Evolutionary conservation across 805 yeast species (phyloP).

Genomic region (Candida maltosa): DNA sequence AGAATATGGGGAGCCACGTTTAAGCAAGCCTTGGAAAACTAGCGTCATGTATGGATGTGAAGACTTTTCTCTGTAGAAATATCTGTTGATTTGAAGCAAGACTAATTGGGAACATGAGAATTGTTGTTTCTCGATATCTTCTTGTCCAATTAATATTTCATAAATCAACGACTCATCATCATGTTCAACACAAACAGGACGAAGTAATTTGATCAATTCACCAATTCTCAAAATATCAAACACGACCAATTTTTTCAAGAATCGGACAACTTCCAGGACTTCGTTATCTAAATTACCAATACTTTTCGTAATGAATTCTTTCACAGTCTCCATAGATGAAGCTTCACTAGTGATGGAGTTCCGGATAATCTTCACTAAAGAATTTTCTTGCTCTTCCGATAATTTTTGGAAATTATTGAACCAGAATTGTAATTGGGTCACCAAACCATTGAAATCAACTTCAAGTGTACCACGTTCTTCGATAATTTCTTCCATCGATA

Average conservation of each 20-base stretch:
- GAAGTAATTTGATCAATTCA: conserved; percentile 3
- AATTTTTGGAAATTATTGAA: not conserved
- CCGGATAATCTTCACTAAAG: conserved; percentile 6
- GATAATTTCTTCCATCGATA: conserved; percentile 13
- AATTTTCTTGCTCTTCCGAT: conserved; percentile 6
- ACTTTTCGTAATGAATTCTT: conserved; percentile 2
- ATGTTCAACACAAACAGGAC: not conserved
- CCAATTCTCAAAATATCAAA: conserved; percentile 7
- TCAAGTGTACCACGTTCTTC: too few relatives aligned
- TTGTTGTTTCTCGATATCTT: not conserved
- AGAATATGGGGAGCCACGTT: not conserved
- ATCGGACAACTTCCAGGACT: not conserved
- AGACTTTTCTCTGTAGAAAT: conserved; percentile 4
- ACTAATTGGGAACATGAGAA: conserved; percentile 5
- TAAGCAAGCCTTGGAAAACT: conserved; percentile 3
- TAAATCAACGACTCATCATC: conserved; percentile 1
- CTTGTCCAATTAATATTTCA: conserved; percentile 1
- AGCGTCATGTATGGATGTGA: conserved; percentile 1
- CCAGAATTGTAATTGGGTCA: conserved; percentile 2
- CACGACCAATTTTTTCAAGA: conserved; percentile 7
- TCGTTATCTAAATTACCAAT: not conserved
- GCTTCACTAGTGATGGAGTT: conserved; percentile 3
- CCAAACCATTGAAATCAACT: not conserved
- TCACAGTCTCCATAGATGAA: not conserved
- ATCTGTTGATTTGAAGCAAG: conserved; percentile 4